Conservation (phyloP, 805 yeast species). For the Ogataea corticis region DNA sequence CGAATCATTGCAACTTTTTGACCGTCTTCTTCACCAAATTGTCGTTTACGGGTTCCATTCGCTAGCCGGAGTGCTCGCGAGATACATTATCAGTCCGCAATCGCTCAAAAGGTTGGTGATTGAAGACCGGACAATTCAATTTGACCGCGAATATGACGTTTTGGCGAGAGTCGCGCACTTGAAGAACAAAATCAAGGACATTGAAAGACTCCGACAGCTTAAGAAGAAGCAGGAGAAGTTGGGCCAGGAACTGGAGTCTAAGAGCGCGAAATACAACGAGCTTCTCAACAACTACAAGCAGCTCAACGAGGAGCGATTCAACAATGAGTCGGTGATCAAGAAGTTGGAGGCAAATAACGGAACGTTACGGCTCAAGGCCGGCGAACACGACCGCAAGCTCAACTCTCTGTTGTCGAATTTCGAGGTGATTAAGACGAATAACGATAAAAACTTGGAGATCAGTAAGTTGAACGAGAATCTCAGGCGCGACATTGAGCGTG, state of each 20-base stretch:
- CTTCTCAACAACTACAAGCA: slow-evolving; percentile 35
- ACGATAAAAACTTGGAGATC: slow-evolving; percentile 34
- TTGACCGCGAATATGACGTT: slow-evolving; percentile 14
- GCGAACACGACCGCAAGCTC: slow-evolving; percentile 19
- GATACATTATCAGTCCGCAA: slow-evolving; percentile 7
- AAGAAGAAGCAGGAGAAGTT: slow-evolving; percentile 14
- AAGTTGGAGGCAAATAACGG: slow-evolving; percentile 22
- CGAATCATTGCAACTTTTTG: slow-evolving; percentile 12
- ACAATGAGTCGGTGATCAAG: slow-evolving; percentile 25
- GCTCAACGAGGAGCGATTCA: slow-evolving; percentile 34
- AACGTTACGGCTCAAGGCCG: slow-evolving; percentile 17
- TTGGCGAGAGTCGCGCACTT: slow-evolving; percentile 4
- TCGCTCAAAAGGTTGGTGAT: neutral
- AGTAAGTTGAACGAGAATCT: slow-evolving; percentile 29
- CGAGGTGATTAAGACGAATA: slow-evolving; percentile 34
- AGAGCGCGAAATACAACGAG: slow-evolving; percentile 27
- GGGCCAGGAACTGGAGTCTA: slow-evolving; percentile 16
- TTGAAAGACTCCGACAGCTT: slow-evolving; percentile 10
- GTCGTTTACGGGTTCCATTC: slow-evolving; percentile 29
- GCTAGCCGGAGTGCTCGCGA: slow-evolving; percentile 21
- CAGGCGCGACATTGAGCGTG: slow-evolving; percentile 27
- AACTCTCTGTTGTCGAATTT: slow-evolving; percentile 29
- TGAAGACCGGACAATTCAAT: slow-evolving; percentile 8
- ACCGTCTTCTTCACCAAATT: slow-evolving; percentile 16
- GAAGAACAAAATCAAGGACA: slow-evolving; percentile 2